Base-by-base conservation (phyloP, 768 basidiomycete genomes). In the Boletus patriciae region DNA sequence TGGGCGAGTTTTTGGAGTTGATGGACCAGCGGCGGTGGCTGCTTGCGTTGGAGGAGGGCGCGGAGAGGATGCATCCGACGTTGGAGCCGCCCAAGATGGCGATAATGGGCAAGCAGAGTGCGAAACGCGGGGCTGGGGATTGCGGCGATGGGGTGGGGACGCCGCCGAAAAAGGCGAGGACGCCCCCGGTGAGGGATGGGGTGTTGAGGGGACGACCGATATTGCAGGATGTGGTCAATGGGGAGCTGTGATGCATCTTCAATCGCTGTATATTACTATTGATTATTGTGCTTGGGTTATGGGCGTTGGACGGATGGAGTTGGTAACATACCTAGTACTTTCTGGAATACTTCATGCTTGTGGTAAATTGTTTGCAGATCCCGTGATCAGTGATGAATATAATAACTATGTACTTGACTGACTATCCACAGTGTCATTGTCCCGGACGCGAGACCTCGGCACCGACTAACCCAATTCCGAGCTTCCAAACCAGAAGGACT, bases 1-100 rank as follows among this genome's bases (percentile, higher is more conserved):
- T 98, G 37, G 69, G 74, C 3, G 82, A 88, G 27, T 95, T 98
- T 73, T 84, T 98, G 60, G 68, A 74, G 11, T 76, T 98, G 47
- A 87, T 97, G 84, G 81, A 90, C 11, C 75, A 68, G 27, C 80
- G 77, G 49, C 74, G 75, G 0, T 98, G 97, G 97, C 81, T 92
- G 31, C 71, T 89, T 43, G 59, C 62, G 12, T 75, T 97, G 46
- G 81, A 79, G 0, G 61, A 74, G 4, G 75, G 76, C 13, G 86
- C 90, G 1, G 78, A 90, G 57, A 60, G 52, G 27, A 61, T 78
- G 55, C 89, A 91, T 70, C 68, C 72, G 18, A 70, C 68, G 37
- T 37, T 73, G 46, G 58, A 62, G 55, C 52, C 65, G 0, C 67
- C 63, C 3, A 52, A 27, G 47, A 40, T 57, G 10, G 34, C 8